Evolutionary conservation across 305 asterid species (phyloP).

Genomic region (Solanum hybrid): DNA sequence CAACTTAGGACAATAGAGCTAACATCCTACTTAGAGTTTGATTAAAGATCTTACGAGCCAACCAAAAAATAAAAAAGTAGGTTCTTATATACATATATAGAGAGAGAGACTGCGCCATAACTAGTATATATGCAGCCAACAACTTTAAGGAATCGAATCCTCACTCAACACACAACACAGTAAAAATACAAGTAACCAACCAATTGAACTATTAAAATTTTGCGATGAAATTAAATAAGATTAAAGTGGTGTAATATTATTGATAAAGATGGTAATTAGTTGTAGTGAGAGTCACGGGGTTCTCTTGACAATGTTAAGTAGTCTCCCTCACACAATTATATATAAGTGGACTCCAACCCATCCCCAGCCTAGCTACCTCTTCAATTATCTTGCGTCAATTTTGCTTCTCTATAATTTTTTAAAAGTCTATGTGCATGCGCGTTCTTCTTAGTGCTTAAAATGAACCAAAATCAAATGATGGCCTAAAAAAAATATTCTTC

Average conservation of each 20-base stretch:
- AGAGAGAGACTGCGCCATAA: no score
- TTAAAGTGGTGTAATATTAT: conserved; percentile 10
- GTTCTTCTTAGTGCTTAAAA: neutral
- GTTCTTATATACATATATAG: neutral
- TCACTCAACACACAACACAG: neutral
- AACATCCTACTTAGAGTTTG: neutral
- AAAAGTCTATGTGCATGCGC: neutral
- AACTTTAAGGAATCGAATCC: neutral
- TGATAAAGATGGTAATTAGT: conserved; percentile 1
- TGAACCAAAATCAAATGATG: neutral
- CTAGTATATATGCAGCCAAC: neutral
- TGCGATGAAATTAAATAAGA: neutral
- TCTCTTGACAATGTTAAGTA: conserved; percentile 47
- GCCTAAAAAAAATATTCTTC: neutral
- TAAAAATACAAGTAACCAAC: neutral
- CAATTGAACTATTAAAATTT: neutral
- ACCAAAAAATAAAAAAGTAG: no score
- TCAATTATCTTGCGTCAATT: neutral
- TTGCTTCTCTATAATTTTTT: neutral
- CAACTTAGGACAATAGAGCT: neutral
- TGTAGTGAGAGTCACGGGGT: conserved; percentile 43
- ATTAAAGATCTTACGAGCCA: no score
- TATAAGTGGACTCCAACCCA: conserved; percentile 17
- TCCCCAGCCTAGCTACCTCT: conserved; percentile 1
- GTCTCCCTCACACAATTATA: conserved; percentile 11